phyloP scores from a whole-genome alignment of 2,329 filamentous ascomycete species.

The Cercospora canescens region DNA sequence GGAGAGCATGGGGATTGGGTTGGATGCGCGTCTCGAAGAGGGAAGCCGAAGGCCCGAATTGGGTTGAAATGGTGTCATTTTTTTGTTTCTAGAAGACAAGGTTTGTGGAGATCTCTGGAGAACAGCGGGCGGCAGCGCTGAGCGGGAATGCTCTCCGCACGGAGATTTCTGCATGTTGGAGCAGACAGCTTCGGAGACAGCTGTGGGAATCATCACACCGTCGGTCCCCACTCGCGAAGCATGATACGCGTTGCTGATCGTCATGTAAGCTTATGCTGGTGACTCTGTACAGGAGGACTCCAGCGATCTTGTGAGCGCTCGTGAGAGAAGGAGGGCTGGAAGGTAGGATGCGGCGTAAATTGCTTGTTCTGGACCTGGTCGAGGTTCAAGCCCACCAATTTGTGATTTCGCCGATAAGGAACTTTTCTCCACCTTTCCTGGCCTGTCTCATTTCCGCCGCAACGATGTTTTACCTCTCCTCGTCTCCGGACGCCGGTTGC shows the following conservation, averaged over 20 bases:
- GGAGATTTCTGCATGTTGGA: not conserved
- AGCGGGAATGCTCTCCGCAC: not conserved
- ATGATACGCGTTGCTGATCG: not conserved
- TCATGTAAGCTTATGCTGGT: not conserved
- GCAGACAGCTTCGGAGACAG: not conserved
- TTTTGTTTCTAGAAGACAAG: not conserved
- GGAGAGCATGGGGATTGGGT: too few relatives aligned
- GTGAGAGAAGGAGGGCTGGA: not conserved
- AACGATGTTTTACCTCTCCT: not conserved
- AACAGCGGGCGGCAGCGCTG: not conserved
- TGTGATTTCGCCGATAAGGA: not conserved
- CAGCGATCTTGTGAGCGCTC: not conserved
- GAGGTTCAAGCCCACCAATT: not conserved
- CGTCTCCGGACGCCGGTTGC: not conserved
- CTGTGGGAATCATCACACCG: not conserved
- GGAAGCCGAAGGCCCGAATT: conserved; percentile 10
- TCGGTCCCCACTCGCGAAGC: not conserved
- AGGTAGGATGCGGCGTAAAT: not conserved
- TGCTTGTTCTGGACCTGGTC: not conserved
- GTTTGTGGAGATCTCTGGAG: not conserved
- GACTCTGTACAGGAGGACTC: not conserved
- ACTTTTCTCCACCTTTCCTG: not conserved
- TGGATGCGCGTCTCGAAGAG: conserved; percentile 2
- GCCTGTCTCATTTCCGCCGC: not conserved
- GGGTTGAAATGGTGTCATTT: conserved; percentile 9